These are phyloP conservation scores for Hypoxylon subgilvum DNA, from an alignment of 495 filamentous ascomycete genomes.

Conservation along the genomic window DNA sequence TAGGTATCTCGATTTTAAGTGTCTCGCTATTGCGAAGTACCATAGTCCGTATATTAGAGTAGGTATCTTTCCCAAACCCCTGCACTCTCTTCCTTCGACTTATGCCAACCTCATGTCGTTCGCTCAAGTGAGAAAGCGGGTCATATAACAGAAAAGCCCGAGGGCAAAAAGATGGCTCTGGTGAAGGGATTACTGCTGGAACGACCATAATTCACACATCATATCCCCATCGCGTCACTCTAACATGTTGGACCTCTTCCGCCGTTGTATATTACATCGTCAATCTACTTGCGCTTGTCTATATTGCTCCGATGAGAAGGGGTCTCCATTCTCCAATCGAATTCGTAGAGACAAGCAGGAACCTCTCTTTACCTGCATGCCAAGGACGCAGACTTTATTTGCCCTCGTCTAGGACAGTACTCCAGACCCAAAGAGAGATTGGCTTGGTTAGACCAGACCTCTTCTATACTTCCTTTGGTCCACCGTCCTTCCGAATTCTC, in stretches of 20 bases:
- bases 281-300: constrained; percentile 42
- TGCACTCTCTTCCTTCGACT: constrained; percentile 25
- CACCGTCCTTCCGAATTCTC: constrained; percentile 43
- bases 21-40: constrained; percentile 24
- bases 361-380: constrained; percentile 42
- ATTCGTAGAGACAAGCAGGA: constrained; percentile 38
- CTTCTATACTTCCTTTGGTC: constrained; percentile 45
- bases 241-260: constrained; percentile 33
- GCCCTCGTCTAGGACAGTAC: constrained; percentile 35
- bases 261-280: constrained; percentile 43
- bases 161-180: constrained; percentile 30
- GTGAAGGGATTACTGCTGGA: constrained; percentile 26
- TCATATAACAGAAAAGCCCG: constrained; percentile 40
- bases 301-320: constrained; percentile 41
- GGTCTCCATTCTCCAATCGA: constrained; percentile 40
- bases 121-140: constrained; percentile 37
- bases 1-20: too few relatives aligned
- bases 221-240: constrained; percentile 32
- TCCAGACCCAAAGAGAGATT: constrained; percentile 40
- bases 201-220: constrained; percentile 33
- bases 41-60: constrained; percentile 26
- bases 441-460: constrained; percentile 41
- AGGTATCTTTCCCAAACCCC: constrained; percentile 25
- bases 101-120: constrained; percentile 31
- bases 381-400: constrained; percentile 42